Conservation (phyloP, 306 rosid genomes). For the Parietaria judaica region DNA sequence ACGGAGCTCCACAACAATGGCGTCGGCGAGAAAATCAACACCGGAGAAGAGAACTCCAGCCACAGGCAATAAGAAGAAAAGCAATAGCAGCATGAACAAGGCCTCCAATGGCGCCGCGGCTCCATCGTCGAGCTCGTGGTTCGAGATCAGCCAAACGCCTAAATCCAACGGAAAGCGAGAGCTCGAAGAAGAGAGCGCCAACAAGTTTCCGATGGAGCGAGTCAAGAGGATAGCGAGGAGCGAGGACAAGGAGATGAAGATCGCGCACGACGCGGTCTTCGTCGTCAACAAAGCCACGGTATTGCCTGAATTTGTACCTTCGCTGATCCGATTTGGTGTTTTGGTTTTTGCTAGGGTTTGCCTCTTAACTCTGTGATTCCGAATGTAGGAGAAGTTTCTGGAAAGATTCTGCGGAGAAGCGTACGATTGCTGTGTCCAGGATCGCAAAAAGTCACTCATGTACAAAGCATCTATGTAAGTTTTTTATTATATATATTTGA, state of each 20-base stretch:
- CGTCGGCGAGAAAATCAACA: slow-evolving; percentile 43
- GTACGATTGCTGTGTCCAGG: slow-evolving; percentile 36
- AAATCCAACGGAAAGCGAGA: slow-evolving; percentile 18
- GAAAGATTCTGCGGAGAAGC: slow-evolving; percentile 54
- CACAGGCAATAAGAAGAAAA: slow-evolving; percentile 12
- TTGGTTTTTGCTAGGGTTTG: not conserved
- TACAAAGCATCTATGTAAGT: slow-evolving; percentile 74
- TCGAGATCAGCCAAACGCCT: slow-evolving; percentile 19
- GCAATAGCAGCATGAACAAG: slow-evolving; percentile 13
- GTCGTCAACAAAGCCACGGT: slow-evolving; percentile 73
- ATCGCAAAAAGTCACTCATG: slow-evolving; percentile 57
- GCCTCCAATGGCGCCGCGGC: slow-evolving; percentile 32
- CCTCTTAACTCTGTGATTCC: not conserved
- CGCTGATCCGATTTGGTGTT: not conserved
- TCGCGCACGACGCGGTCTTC: slow-evolving; percentile 60
- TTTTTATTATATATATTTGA: not conserved
- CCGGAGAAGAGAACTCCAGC: slow-evolving; percentile 19
- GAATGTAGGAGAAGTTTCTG: slow-evolving; percentile 77
- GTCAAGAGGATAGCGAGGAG: slow-evolving; percentile 48
- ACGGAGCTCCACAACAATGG: slow-evolving; percentile 32
- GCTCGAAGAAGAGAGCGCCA: slow-evolving; percentile 23
- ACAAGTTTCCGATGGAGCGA: slow-evolving; percentile 69
- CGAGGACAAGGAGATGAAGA: slow-evolving; percentile 46
- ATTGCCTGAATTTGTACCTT: not conserved
- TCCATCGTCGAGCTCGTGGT: slow-evolving; percentile 26